Evolutionary conservation across 208 protist genomes (phyloP).

Genomic region (Crithidia acanthocephali): DNA sequence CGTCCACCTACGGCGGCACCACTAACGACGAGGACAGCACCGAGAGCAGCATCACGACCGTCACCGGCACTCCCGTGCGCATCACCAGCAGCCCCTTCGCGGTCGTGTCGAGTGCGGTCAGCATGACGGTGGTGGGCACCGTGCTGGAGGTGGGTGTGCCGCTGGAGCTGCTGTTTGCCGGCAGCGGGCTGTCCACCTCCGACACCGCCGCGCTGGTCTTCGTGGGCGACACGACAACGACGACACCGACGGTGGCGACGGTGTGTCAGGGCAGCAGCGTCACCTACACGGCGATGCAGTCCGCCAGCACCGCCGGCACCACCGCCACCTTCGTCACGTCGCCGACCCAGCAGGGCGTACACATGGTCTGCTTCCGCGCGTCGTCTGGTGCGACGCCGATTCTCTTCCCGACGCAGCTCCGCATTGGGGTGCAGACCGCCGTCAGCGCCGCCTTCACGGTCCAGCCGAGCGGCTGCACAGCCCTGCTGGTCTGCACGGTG

Average conservation of each 20-base stretch:
- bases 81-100: constrained; percentile 60
- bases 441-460: constrained; percentile 49
- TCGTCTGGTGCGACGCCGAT: constrained; percentile 20
- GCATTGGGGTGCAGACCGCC: constrained; percentile 46
- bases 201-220: constrained; percentile 72
- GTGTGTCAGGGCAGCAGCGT: constrained; percentile 38
- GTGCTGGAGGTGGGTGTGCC: constrained; percentile 45
- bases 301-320: constrained; percentile 41
- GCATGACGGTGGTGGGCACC: constrained; percentile 50
- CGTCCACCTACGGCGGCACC: constrained; percentile 32
- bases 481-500: constrained; percentile 43
- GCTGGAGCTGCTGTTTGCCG: constrained; percentile 59
- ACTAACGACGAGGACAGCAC: constrained; percentile 8
- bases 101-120: constrained; percentile 52
- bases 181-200: constrained; percentile 42
- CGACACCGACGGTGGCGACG: constrained; percentile 27
- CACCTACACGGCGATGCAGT: constrained; percentile 45
- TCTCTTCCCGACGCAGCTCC: constrained; percentile 43
- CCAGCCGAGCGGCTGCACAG: constrained; percentile 54
- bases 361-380: constrained; percentile 73
- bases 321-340: constrained; percentile 57
- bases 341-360: constrained; percentile 42
- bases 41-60: constrained; percentile 3
- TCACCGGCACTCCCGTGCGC: constrained; percentile 30
- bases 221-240: constrained; percentile 14